Conservation (phyloP, 179 eudicot species). For the Gypsophila paniculata region DNA sequence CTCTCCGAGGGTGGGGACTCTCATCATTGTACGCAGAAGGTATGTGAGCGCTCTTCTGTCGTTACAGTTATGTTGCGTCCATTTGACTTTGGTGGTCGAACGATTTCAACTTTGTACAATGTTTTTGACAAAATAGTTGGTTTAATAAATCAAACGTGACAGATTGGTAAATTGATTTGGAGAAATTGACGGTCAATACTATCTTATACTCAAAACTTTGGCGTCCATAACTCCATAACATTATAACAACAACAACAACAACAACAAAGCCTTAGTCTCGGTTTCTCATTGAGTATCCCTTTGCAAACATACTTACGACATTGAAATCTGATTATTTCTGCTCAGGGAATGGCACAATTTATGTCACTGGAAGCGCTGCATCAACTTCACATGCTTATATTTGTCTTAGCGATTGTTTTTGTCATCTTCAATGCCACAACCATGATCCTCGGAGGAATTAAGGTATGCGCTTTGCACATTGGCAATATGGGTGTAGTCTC, state of each 20-base stretch:
- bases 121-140: too few relatives aligned
- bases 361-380: slow-evolving; percentile 72
- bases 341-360: slow-evolving; percentile 60
- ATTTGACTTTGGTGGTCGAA: neutral
- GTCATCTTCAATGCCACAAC: slow-evolving; percentile 61
- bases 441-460: slow-evolving; percentile 61
- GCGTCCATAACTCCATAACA: neutral
- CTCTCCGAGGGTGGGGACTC: slow-evolving; percentile 36
- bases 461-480: slow-evolving; percentile 33
- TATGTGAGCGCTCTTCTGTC: slow-evolving; percentile 9
- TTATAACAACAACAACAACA: too few relatives aligned
- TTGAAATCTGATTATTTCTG: neutral
- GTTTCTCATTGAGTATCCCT: neutral
- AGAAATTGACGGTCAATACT: neutral
- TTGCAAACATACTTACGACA: neutral
- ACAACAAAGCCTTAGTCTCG: neutral
- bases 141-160: neutral
- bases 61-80: neutral
- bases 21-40: slow-evolving; percentile 41
- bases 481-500: too few relatives aligned
- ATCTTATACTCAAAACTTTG: neutral
- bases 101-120: too few relatives aligned
- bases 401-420: slow-evolving; percentile 70
- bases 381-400: slow-evolving; percentile 81
- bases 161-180: neutral